Conservation (phyloP, 2,329 filamentous ascomycete genomes). For the Arthrocladium fulminans region DNA sequence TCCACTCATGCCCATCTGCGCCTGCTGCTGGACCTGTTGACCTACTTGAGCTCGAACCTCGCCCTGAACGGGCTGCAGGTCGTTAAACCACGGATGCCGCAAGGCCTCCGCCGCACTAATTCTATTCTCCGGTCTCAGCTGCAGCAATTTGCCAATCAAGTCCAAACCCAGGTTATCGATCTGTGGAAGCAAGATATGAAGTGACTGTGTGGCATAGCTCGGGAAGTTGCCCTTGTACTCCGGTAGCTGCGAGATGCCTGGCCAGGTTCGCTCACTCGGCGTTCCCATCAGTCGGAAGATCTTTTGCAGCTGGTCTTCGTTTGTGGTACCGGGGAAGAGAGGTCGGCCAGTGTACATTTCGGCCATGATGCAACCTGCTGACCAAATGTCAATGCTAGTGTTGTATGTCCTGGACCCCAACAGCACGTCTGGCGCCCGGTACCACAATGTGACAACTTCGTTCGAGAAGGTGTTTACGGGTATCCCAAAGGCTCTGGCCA, state of each 20-base stretch:
- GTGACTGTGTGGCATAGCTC: conserved; percentile 85
- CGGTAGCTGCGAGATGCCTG: conserved; percentile 87
- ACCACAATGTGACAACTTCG: conserved; percentile 91
- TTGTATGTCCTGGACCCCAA: conserved; percentile 94
- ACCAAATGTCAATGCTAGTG: conserved; percentile 99
- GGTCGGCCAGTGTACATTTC: conserved; percentile 98
- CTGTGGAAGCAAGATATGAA: conserved; percentile 77
- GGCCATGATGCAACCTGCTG: conserved; percentile 97
- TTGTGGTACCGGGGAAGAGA: conserved; percentile 93
- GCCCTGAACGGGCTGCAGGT: conserved; percentile 32
- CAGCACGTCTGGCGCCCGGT: conserved; percentile 89
- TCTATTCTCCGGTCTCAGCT: conserved; percentile 82
- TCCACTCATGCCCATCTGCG: not conserved
- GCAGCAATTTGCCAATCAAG: conserved; percentile 80
- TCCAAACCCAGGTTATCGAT: conserved; percentile 84
- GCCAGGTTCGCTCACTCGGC: conserved; percentile 90
- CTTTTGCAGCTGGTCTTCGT: conserved; percentile 92
- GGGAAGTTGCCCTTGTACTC: conserved; percentile 96
- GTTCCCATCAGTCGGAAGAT: conserved; percentile 99
- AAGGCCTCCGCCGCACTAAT: conserved; percentile 81
- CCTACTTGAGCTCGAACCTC: conserved; percentile 11
- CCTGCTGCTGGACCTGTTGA: conserved; percentile 12
- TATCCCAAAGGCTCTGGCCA: conserved; percentile 83
- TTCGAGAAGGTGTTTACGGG: conserved; percentile 87
- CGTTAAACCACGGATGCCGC: conserved; percentile 84